Base-by-base conservation (phyloP, 116 monocot genomes). In the Cymodocea nodosa region DNA sequence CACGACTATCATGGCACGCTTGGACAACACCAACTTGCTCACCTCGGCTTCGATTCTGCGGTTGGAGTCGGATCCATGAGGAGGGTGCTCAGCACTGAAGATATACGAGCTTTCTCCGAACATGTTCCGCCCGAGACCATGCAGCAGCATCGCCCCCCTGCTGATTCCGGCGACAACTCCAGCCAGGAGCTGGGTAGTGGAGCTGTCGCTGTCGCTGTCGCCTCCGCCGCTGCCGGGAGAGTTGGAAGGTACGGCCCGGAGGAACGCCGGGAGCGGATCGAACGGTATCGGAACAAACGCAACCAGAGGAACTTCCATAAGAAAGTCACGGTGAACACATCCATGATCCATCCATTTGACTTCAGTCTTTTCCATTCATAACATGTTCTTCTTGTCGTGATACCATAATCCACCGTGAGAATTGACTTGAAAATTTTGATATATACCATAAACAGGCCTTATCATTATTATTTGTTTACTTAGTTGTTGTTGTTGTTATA, bases 291-390 rank as follows among this genome's bases (percentile, higher is more conserved):
- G 36, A 83, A 67, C 76, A 87, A 87, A 70, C 78, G 87, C 4
- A 80, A 87, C 68, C 87, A 82, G 4, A 70, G 92, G 23, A 92
- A 87, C 51, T 92, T 92, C 72, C 87, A 87, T 23, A 92, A 85
- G 77, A 92, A 92, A 73, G 87, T 87, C 80, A 92, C 85, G 8
- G 92, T 92, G 30, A 30, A 30, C 30, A 30, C 30, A 70, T 30
- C 17, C 17, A 44, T 37, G 3, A 30, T 3, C 1, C 30, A 70
- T 30, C 17, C 17, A 44, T 37, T 15, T 60, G 8, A 44, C 44
- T 44, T 44, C 44, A 44, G 8, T 44, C 0, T 44, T 44, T 44
- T 44, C 2, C 9, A 30, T 44, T 44, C 44, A 10, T 10, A 12
- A 44, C 44, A 44, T 44, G 44, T 44, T 12, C 7, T 44, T 44